Conservation (phyloP, 768 basidiomycete species). For the Mycena olivaceomarginata region DNA sequence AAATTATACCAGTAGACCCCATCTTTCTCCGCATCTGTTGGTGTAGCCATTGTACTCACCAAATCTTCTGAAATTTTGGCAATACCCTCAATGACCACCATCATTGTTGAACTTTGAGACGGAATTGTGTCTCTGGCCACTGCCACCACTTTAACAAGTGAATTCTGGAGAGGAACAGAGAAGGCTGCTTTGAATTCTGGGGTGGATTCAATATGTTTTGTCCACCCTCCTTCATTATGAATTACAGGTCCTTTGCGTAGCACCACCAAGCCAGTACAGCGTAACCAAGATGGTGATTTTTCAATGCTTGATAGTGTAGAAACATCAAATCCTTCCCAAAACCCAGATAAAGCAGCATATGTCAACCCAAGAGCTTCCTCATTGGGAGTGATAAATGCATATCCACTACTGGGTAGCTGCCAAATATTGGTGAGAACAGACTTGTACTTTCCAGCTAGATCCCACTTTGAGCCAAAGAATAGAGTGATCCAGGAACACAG, state of each 20-base stretch:
- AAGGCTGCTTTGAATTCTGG: background rate
- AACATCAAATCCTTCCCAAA: slow-evolving; percentile 3
- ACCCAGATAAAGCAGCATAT: background rate
- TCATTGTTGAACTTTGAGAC: no score
- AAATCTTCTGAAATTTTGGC: background rate
- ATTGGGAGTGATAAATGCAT: background rate
- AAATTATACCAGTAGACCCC: background rate
- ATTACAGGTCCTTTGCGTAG: background rate
- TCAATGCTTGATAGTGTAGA: background rate
- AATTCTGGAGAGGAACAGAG: background rate
- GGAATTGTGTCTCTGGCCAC: background rate
- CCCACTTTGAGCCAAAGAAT: background rate
- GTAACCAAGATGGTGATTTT: background rate
- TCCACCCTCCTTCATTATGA: background rate
- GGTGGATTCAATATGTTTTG: background rate
- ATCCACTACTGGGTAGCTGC: background rate
- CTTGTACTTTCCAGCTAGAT: background rate
- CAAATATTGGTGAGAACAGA: background rate
- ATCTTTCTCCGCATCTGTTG: background rate
- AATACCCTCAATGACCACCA: background rate
- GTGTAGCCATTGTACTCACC: background rate
- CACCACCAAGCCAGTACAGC: background rate
- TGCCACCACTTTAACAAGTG: background rate
- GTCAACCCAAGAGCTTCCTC: background rate
- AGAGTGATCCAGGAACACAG: background rate